Percentiles rank a stretch among this genome's conserved stretches.
Evolutionary conservation across 2,329 filamentous ascomycete genomes (phyloP).

Genomic region (Laburnicola sp.): DNA sequence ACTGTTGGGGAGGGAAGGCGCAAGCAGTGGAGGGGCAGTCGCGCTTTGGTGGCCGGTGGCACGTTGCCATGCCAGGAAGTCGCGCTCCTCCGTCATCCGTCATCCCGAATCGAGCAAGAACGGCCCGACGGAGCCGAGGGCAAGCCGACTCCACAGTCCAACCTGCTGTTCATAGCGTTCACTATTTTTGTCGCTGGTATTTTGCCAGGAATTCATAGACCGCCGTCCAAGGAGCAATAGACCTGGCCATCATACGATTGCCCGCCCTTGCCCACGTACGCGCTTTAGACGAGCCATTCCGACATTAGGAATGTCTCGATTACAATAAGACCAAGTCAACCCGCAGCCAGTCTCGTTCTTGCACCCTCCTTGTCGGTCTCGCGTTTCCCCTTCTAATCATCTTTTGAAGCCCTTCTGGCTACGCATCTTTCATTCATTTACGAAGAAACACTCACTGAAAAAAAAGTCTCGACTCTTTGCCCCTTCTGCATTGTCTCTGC

Average conservation of each 20-base stretch:
- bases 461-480: not conserved
- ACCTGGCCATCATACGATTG: too few species aligned
- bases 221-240: too few species aligned
- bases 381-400: not conserved
- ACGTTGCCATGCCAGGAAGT: not conserved
- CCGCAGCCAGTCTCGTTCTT: slow-evolving; percentile 1
- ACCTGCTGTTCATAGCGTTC: too few species aligned
- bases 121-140: slow-evolving; percentile 3
- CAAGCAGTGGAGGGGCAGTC: not conserved
- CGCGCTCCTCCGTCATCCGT: slow-evolving; percentile 3
- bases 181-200: slow-evolving; percentile 1
- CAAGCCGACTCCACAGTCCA: too few species aligned
- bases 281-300: not conserved
- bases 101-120: not conserved
- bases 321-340: slow-evolving; percentile 1
- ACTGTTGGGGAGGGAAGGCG: not conserved
- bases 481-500: not conserved
- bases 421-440: not conserved
- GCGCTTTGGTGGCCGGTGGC: not conserved
- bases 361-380: slow-evolving; percentile 6
- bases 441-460: not conserved
- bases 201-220: not conserved
- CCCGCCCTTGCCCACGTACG: not conserved
- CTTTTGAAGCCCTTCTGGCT: not conserved
- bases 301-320: not conserved